Evolutionary conservation across 208 protist species (phyloP).

Genomic region (Trypanosoma platydactyli): DNA sequence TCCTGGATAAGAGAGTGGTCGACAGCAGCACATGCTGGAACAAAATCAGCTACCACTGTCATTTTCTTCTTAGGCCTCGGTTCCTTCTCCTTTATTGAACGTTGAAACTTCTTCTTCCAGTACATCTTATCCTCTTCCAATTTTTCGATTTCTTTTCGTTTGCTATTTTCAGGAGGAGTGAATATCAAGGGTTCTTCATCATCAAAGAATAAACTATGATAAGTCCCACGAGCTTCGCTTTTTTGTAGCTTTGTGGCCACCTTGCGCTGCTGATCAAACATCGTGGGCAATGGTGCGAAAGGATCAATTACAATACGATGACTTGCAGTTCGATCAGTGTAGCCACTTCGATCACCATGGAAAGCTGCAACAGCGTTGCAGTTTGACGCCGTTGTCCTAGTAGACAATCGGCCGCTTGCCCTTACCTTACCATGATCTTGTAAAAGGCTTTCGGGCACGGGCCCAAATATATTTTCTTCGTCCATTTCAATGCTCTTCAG

Average conservation of each 20-base stretch:
- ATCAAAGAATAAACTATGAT: constrained; percentile 80
- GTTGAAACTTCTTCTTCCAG: constrained; percentile 29
- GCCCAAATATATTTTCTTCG: constrained; percentile 74
- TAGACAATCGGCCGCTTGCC: not conserved
- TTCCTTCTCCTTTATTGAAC: constrained; percentile 24
- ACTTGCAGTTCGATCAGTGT: constrained; percentile 23
- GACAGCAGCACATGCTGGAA: constrained; percentile 67
- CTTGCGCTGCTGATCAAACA: constrained; percentile 46
- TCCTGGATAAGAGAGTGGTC: constrained; percentile 27
- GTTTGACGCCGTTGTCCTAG: not conserved
- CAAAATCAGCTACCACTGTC: constrained; percentile 71
- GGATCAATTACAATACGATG: constrained; percentile 71
- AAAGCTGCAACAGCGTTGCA: not conserved
- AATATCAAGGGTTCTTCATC: constrained; percentile 58
- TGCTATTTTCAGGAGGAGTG: constrained; percentile 58
- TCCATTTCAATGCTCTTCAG: constrained; percentile 45
- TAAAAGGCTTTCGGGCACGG: constrained; percentile 49
- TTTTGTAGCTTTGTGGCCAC: constrained; percentile 34
- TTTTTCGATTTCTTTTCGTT: constrained; percentile 60
- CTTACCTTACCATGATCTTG: constrained; percentile 19
- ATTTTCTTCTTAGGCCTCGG: constrained; percentile 31
- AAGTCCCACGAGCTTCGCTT: constrained; percentile 35
- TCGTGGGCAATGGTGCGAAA: constrained; percentile 53
- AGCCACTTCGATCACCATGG: not conserved
- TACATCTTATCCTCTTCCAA: constrained; percentile 25